A percentile compares a stretch with the other conserved stretches of the same genome.
phyloP scores from a whole-genome alignment of 192 early-diverging fungal genomes.

The Diversispora eburnea region DNA sequence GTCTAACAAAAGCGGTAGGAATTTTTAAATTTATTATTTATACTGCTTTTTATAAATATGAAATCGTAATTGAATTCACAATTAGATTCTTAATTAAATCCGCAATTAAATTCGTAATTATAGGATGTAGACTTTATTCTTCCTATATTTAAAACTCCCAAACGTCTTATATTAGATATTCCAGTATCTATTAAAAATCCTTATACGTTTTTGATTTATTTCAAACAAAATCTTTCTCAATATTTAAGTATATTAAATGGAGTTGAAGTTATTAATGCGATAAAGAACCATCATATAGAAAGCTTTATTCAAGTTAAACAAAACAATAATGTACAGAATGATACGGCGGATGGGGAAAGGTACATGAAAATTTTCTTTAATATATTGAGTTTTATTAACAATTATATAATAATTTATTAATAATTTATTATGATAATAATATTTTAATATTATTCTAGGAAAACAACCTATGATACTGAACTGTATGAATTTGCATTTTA shows the following conservation, averaged over 20 bases:
- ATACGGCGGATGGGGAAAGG: not conserved
- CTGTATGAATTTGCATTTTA: constrained; percentile 49
- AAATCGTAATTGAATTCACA: too few relatives aligned
- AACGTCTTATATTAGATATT: constrained; percentile 42
- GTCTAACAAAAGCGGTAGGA: constrained; percentile 57
- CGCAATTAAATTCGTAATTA: too few relatives aligned
- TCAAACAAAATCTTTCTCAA: constrained; percentile 57
- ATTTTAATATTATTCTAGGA: constrained; percentile 5
- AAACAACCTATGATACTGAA: constrained; percentile 32
- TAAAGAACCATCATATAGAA: constrained; percentile 41
- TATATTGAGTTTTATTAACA: not conserved
- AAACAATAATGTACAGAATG: too few relatives aligned
- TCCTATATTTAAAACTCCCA: constrained; percentile 51
- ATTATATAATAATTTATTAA: not conserved
- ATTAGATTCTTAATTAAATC: too few relatives aligned
- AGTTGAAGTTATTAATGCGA: constrained; percentile 35
- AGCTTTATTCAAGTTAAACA: constrained; percentile 28
- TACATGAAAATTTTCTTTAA: not conserved
- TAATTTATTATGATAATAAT: not conserved
- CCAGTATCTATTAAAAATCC: constrained; percentile 54
- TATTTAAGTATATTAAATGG: constrained; percentile 43
- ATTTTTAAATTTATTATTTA: not conserved
- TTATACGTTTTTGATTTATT: constrained; percentile 58
- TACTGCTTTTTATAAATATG: too few relatives aligned
- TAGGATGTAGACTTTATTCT: constrained; percentile 81